Evolutionary conservation across 345 rosid species (phyloP).

Genomic region (Pistacia atlantica): DNA sequence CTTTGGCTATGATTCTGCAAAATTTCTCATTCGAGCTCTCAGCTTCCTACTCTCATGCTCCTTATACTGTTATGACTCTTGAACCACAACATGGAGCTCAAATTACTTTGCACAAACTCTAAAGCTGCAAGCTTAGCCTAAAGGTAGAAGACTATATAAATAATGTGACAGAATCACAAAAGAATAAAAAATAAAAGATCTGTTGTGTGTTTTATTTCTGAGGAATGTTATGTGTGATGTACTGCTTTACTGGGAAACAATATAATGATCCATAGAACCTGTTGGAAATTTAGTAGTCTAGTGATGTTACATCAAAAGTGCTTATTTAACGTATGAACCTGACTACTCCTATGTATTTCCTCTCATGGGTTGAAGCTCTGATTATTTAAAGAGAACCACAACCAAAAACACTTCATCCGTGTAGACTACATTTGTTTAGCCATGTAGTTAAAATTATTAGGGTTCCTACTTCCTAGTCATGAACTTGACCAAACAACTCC

Average conservation of each 20-base stretch:
- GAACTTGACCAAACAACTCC: too few relatives aligned
- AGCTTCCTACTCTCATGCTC: constrained; percentile 57
- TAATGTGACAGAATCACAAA: background rate
- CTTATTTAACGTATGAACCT: too few relatives aligned
- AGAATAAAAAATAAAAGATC: background rate
- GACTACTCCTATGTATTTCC: too few relatives aligned
- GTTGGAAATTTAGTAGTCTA: too few relatives aligned
- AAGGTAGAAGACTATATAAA: background rate
- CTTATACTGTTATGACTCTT: constrained; percentile 43
- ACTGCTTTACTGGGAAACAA: background rate
- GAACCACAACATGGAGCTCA: constrained; percentile 62
- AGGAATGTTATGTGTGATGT: too few relatives aligned
- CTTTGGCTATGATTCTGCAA: constrained; percentile 53
- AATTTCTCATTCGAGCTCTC: constrained; percentile 46
- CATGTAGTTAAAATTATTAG: too few relatives aligned
- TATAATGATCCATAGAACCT: background rate
- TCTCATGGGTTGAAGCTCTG: too few relatives aligned
- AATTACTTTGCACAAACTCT: constrained; percentile 35
- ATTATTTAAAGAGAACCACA: too few relatives aligned
- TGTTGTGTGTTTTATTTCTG: background rate
- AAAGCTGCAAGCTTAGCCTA: background rate
- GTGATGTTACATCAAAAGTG: too few relatives aligned
- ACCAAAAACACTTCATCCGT: too few relatives aligned
- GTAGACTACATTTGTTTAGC: too few relatives aligned
- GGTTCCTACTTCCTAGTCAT: too few relatives aligned